phyloP scores from a whole-genome alignment of 352 stramenopile species.

The Phytophthora fragariaefolia region DNA sequence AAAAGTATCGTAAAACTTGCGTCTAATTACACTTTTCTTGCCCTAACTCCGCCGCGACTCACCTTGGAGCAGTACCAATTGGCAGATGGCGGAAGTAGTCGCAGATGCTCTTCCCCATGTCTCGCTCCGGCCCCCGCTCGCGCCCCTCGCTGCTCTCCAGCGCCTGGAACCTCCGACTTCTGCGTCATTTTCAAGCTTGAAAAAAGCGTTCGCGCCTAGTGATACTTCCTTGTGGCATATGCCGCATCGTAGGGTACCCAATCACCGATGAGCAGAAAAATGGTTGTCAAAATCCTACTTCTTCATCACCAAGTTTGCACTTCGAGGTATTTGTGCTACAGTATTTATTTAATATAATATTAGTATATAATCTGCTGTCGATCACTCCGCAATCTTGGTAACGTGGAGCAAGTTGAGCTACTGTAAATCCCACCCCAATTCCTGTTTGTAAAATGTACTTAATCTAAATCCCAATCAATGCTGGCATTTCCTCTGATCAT shows the following conservation, averaged over 20 bases:
- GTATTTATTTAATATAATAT: no score
- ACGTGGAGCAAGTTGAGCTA: no score
- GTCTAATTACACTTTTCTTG: not conserved
- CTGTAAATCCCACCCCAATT: no score
- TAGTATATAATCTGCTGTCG: no score
- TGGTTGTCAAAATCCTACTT: no score
- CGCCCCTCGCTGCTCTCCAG: not conserved
- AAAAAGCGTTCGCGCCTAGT: not conserved
- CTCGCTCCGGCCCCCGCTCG: not conserved
- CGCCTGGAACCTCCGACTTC: not conserved
- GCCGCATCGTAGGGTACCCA: not conserved
- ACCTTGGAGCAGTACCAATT: constrained; percentile 89
- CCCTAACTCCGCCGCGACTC: constrained; percentile 6
- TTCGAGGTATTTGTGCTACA: no score
- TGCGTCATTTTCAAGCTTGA: not conserved
- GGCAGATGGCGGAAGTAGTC: constrained; percentile 61
- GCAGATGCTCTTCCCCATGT: constrained; percentile 28
- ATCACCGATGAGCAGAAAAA: no score
- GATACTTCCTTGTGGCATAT: not conserved
- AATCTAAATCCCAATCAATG: no score
- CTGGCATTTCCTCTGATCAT: no score
- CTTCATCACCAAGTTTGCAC: no score
- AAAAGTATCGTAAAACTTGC: not conserved
- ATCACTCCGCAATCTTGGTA: no score
- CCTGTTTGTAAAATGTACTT: no score